Percentiles rank a stretch among this genome's conserved stretches.
Evolutionary conservation across 306 rosid species (phyloP).

Genomic region (Cyamopsis tetragonoloba): DNA sequence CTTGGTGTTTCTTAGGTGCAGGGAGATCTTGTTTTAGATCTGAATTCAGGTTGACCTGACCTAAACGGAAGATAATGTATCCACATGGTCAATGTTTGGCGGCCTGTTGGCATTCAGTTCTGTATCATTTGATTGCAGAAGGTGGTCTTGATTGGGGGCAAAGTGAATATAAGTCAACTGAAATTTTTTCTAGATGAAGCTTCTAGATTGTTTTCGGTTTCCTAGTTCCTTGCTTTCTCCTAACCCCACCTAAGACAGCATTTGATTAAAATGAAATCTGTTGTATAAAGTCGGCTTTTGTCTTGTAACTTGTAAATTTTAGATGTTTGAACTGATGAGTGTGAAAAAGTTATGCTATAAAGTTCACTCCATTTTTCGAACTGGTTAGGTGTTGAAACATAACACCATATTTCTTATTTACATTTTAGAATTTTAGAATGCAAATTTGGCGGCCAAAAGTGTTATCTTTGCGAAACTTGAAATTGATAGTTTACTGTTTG

Average conservation of each 20-base stretch:
- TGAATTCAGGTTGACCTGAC: not conserved
- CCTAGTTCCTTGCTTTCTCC: not conserved
- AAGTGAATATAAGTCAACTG: not conserved
- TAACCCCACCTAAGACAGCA: not conserved
- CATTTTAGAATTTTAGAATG: not conserved
- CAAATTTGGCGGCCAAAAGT: not conserved
- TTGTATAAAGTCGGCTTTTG: not conserved
- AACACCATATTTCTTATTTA: not conserved
- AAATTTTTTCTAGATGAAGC: not conserved
- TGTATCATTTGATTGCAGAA: not conserved
- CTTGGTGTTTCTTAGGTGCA: not conserved
- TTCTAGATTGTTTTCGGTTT: not conserved
- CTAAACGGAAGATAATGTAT: not conserved
- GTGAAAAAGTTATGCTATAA: not conserved
- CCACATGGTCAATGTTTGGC: not conserved
- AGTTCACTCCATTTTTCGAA: not conserved
- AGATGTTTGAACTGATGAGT: not conserved
- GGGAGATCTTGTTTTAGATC: not conserved
- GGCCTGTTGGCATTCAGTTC: not conserved
- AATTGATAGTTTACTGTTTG: slow-evolving; percentile 3
- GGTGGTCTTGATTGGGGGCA: not conserved
- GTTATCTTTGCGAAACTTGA: not conserved
- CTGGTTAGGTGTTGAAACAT: not conserved
- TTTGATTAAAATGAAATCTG: not conserved
- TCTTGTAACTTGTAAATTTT: not conserved